Conservation (phyloP, 2,329 filamentous ascomycete species). For the Fusarium nematophilum region DNA sequence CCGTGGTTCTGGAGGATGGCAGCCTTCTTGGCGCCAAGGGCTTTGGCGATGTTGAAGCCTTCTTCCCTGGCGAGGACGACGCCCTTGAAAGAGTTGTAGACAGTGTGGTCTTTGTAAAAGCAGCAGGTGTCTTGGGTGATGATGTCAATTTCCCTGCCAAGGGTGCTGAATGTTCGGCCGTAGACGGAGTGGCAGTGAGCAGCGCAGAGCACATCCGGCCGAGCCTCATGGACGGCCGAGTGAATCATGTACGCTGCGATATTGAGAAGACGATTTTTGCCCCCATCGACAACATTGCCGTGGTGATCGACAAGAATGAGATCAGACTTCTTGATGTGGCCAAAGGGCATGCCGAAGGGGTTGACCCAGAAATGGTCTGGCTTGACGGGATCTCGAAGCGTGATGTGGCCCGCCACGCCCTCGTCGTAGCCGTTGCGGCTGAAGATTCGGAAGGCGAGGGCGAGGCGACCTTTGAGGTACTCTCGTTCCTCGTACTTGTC, state of each 20-base stretch:
- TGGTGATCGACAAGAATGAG: no score
- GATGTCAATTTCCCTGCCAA: conserved; percentile 61
- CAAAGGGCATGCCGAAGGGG: no score
- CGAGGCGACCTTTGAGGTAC: no score
- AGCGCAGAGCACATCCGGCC: no score
- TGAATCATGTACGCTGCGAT: no score
- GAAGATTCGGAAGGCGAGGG: background rate
- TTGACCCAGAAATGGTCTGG: no score
- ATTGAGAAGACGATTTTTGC: no score
- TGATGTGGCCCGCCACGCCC: background rate
- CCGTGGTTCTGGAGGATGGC: conserved; percentile 72
- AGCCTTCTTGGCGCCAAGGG: conserved; percentile 64
- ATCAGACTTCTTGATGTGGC: no score
- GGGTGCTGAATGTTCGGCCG: background rate
- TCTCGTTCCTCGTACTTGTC: no score
- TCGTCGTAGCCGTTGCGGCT: background rate
- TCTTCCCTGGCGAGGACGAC: conserved; percentile 69
- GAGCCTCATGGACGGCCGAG: no score
- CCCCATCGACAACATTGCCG: no score
- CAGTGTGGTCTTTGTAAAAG: conserved; percentile 65
- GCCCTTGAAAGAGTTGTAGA: conserved; percentile 69
- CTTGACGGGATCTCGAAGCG: no score
- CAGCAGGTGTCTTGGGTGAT: conserved; percentile 67
- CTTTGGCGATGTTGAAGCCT: conserved; percentile 64
- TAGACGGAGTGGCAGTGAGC: background rate